These are phyloP conservation scores for Fusarium sp. DNA, from an alignment of 2,329 filamentous ascomycete species.

Conservation along the genomic window DNA sequence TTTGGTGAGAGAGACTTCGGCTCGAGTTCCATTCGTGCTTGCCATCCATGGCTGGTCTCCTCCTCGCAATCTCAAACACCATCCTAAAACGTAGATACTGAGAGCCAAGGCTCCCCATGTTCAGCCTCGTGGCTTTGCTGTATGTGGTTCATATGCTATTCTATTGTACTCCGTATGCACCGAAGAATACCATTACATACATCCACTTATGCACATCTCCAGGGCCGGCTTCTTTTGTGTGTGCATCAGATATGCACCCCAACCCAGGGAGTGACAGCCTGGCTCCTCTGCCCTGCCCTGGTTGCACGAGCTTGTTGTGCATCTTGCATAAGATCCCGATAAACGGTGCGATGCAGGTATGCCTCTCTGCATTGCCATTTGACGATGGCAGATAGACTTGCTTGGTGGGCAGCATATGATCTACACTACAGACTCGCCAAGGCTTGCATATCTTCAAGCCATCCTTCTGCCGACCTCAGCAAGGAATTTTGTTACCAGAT, in stretches of 20 bases:
- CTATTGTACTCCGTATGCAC: constrained; percentile 27
- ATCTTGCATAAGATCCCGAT: constrained; percentile 44
- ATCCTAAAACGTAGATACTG: neutral
- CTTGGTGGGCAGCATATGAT: constrained; percentile 43
- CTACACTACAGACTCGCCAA: constrained; percentile 40
- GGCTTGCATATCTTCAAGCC: constrained; percentile 15
- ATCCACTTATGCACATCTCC: constrained; percentile 39
- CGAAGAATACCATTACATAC: constrained; percentile 28
- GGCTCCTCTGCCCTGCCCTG: constrained; percentile 35
- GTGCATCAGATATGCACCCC: constrained; percentile 38
- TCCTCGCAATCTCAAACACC: constrained; percentile 2
- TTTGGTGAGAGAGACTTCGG: neutral
- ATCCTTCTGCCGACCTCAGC: neutral
- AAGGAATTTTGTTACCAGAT: neutral
- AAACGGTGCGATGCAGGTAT: constrained; percentile 42
- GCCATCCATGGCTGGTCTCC: neutral
- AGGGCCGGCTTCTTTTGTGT: constrained; percentile 31
- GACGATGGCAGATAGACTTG: constrained; percentile 28
- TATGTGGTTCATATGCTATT: constrained; percentile 33
- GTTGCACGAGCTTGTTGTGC: constrained; percentile 43
- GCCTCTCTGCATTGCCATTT: constrained; percentile 29
- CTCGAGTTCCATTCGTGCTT: neutral
- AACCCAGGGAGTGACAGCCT: constrained; percentile 31
- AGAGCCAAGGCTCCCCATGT: neutral
- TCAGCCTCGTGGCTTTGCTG: constrained; percentile 30